Percentiles rank a stretch among this genome's conserved stretches.
These are phyloP conservation scores for Dichotomopilus funicola DNA, from an alignment of 2,329 filamentous ascomycete genomes.

Conservation along the genomic window DNA sequence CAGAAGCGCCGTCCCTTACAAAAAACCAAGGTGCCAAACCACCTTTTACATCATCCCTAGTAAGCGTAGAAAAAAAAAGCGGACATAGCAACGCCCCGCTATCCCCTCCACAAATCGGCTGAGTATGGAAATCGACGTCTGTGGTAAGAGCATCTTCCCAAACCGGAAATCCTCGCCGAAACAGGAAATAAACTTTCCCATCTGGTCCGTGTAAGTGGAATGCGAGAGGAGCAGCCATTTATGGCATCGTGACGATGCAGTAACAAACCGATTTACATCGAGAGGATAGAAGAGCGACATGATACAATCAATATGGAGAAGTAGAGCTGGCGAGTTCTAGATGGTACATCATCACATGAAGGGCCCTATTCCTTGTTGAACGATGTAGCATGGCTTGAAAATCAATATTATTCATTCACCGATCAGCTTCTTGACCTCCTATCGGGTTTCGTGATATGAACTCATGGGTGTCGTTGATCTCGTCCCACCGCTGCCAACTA, in stretches of 20 bases:
- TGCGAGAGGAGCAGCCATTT: not conserved
- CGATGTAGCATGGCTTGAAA: not conserved
- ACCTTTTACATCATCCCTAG: not conserved
- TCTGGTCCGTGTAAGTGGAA: not conserved
- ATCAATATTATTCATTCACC: conserved; percentile 7
- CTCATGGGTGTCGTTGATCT: conserved; percentile 25
- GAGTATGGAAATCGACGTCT: not conserved
- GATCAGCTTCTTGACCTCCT: not conserved
- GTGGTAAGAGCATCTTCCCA: not conserved
- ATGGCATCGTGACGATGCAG: too few relatives aligned
- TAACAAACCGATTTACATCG: too few relatives aligned
- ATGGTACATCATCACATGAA: too few relatives aligned
- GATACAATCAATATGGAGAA: too few relatives aligned
- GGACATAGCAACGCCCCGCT: not conserved
- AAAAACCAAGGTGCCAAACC: too few relatives aligned
- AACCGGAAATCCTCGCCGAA: conserved; percentile 1
- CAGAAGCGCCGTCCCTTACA: too few relatives aligned
- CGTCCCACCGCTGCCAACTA: conserved; percentile 20
- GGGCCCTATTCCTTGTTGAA: too few relatives aligned
- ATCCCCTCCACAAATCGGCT: not conserved
- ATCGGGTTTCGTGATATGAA: conserved; percentile 10
- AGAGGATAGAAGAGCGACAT: too few relatives aligned
- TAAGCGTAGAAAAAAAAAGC: not conserved
- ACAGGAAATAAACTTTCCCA: not conserved
- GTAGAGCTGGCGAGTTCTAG: too few relatives aligned